Percentiles rank a stretch among this genome's conserved stretches.
These are phyloP conservation scores for Spergularia bocconei DNA, from an alignment of 148 eudicot genomes.

Conservation along the genomic window DNA sequence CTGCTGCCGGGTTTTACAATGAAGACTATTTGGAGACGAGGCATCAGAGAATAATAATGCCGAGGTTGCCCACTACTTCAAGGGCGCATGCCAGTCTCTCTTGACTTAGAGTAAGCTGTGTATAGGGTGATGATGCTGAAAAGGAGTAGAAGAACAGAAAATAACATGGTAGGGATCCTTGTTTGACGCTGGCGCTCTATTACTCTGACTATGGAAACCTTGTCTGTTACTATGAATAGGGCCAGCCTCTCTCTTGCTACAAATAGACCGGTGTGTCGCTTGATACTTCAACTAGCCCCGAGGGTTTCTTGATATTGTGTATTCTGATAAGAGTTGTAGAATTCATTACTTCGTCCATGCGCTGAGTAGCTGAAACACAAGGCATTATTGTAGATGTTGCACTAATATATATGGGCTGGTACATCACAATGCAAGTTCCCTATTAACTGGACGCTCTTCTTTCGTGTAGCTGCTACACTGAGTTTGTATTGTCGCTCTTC, in stretches of 20 bases:
- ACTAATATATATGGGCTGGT: background rate
- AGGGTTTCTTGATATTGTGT: constrained; percentile 6
- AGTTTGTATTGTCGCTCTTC: no score
- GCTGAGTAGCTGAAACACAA: background rate
- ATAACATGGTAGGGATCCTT: constrained; percentile 13
- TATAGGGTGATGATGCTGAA: constrained; percentile 15
- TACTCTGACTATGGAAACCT: no score
- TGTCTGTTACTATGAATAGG: background rate
- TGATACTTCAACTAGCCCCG: background rate
- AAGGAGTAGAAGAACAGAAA: background rate
- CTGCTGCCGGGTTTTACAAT: constrained; percentile 7
- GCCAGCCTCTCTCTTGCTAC: background rate
- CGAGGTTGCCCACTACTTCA: constrained; percentile 12
- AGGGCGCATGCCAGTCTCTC: constrained; percentile 9
- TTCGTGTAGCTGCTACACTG: background rate
- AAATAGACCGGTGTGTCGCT: constrained; percentile 10
- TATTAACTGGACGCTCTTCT: background rate
- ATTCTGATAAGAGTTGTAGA: constrained; percentile 19
- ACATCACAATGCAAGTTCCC: constrained; percentile 16
- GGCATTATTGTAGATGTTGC: constrained; percentile 21
- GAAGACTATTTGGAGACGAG: background rate
- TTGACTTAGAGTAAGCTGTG: constrained; percentile 23
- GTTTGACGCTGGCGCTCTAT: background rate
- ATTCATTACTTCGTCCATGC: constrained; percentile 13
- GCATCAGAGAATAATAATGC: constrained; percentile 11